A percentile compares a stretch with the other conserved stretches of the same genome.
phyloP scores from a whole-genome alignment of 306 rosid species.

The Citrullus amarus region DNA sequence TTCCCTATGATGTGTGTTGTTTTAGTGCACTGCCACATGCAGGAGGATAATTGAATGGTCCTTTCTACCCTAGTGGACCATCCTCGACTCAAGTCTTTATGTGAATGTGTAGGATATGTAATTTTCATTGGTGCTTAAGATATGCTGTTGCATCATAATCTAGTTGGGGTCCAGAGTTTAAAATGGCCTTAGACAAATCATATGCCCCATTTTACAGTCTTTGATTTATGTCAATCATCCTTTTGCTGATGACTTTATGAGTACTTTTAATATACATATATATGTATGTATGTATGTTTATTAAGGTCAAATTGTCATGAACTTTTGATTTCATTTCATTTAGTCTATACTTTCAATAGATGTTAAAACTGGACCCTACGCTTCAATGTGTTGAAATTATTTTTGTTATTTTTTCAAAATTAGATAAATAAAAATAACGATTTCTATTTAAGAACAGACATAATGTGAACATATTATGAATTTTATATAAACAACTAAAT shows the following conservation, averaged over 20 bases:
- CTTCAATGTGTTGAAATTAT: too few species aligned
- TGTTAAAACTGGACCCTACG: too few species aligned
- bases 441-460: too few species aligned
- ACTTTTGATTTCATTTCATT: too few species aligned
- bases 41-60: neutral
- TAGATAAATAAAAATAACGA: too few species aligned
- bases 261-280: neutral
- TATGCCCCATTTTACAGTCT: neutral
- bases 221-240: neutral
- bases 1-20: neutral
- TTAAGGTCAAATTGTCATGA: too few species aligned
- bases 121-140: neutral
- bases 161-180: slow-evolving; percentile 3
- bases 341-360: too few species aligned
- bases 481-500: too few species aligned
- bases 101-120: neutral
- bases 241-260: neutral
- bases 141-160: neutral
- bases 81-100: neutral
- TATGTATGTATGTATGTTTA: too few species aligned
- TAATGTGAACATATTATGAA: too few species aligned
- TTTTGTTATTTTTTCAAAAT: too few species aligned
- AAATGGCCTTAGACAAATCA: neutral
- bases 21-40: neutral
- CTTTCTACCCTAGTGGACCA: neutral